Base-by-base conservation (phyloP, 805 yeast genomes). In the Candida namnaoensis region DNA sequence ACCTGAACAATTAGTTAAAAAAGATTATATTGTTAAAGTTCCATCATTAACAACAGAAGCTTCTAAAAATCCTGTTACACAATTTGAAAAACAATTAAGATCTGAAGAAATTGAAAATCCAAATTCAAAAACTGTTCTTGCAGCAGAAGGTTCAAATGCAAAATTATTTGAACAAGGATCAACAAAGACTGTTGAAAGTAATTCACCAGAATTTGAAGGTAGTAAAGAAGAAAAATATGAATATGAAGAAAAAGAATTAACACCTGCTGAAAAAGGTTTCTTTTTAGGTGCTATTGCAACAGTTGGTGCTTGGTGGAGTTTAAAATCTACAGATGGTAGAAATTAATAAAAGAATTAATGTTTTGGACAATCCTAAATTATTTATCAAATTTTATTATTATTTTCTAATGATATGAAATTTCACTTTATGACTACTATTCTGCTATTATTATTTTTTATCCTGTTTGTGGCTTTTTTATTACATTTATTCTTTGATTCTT, bases 41-140 rank as follows among this genome's bases (percentile, higher is more conserved):
- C 69, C 69, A 36, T 74, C 75, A 40, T 69, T 76, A 3, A 66
- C 74, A 32, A 66, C 70, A 37, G 69, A 71, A 46, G 78, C 75
- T 38, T 69, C 69, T 11, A 61, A 63, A 36, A 69, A 62, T 2
- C 51, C 55, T 19, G 57, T 58, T n/a, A 58, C 62, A 5, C 36
- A 46, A 36, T 9, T 53, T 5, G 64, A 57, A 43, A 55, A 57
- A 35, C 41, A 50, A 43, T 34, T 56, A n/a, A 25, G 36, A 6
- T 39, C 43, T 14, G 26, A 37, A 5, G 30, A 30, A 5, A 34
- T 24, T 10, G 11, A 11, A 5, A 41, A 45, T 25, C 47, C 47
- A 23, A 48, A 50, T 32, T 48, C 48, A 13, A 41, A 48, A 8
- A 39, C 53, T 11, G 47, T 56, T 14, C 45, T 56, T 9, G 51